A percentile compares a stretch with the other conserved stretches of the same genome.
phyloP scores from a whole-genome alignment of 805 yeast genomes.

The Maudiozyma bulderi region DNA sequence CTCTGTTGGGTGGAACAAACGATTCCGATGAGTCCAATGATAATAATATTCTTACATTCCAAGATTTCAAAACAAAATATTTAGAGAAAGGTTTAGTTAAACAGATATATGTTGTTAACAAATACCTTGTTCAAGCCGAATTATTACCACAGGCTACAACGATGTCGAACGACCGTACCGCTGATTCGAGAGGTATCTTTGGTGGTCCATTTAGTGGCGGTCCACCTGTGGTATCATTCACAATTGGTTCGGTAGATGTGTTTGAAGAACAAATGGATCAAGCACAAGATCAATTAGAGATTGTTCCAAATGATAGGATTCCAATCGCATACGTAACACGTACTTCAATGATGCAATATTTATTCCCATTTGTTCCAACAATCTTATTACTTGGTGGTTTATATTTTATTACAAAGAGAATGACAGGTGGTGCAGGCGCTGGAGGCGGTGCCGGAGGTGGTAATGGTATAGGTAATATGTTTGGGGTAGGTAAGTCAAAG shows the following conservation, averaged over 20 bases:
- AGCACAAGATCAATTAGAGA: conserved; percentile 59
- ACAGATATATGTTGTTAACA: conserved; percentile 63
- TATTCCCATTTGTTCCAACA: conserved; percentile 74
- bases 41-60: conserved; percentile 43
- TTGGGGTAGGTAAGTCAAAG: conserved; percentile 68
- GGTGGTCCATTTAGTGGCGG: neutral
- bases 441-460: conserved; percentile 47
- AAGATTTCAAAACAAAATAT: conserved; percentile 75
- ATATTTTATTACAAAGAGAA: conserved; percentile 34
- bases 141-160: conserved; percentile 34
- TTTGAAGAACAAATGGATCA: conserved; percentile 76
- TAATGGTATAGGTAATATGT: conserved; percentile 33
- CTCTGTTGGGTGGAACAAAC: conserved; percentile 20
- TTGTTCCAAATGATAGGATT: conserved; percentile 59
- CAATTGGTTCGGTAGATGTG: conserved; percentile 78
- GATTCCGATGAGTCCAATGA: conserved; percentile 14
- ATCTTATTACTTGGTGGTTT: conserved; percentile 71
- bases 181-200: neutral
- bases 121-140: conserved; percentile 61
- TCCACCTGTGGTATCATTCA: conserved; percentile 51
- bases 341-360: conserved; percentile 50
- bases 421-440: conserved; percentile 20
- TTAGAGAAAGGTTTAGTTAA: conserved; percentile 72
- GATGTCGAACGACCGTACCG: conserved; percentile 4
- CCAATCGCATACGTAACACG: conserved; percentile 71